Evolutionary conservation across 2,329 filamentous ascomycete genomes (phyloP).

Genomic region (Alternaria arbusti): DNA sequence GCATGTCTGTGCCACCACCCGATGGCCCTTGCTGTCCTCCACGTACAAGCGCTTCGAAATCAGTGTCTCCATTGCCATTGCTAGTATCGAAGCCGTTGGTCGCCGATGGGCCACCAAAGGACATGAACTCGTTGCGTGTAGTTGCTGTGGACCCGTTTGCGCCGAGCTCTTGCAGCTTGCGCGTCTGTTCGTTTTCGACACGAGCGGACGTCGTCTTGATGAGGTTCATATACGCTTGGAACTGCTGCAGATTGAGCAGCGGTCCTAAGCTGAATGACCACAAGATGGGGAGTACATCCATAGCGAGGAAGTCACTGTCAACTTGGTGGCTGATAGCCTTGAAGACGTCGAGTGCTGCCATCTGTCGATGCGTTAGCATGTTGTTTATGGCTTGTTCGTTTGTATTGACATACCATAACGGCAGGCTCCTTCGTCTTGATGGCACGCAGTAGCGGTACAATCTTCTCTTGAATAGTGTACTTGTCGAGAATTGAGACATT

Average conservation of each 20-base stretch:
- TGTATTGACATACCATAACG: conserved; percentile 70
- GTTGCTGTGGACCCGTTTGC: conserved; percentile 62
- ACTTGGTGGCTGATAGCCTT: conserved; percentile 80
- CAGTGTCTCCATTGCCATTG: conserved; percentile 67
- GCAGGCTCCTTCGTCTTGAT: conserved; percentile 99
- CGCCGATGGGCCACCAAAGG: conserved; percentile 62
- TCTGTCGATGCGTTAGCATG: conserved; percentile 45
- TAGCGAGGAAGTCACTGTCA: conserved; percentile 88
- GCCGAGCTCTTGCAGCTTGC: conserved; percentile 84
- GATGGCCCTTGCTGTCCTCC: conserved; percentile 62
- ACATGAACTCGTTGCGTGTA: conserved; percentile 71
- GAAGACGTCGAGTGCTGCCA: conserved; percentile 86
- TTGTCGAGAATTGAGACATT: conserved; percentile 88
- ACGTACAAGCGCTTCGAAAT: conserved; percentile 90
- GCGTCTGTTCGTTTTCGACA: conserved; percentile 87
- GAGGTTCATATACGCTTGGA: conserved; percentile 86
- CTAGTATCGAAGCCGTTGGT: conserved; percentile 65
- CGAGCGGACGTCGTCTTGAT: conserved; percentile 80
- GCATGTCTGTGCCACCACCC: conserved; percentile 45
- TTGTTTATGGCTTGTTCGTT: neutral
- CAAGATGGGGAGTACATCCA: conserved; percentile 86
- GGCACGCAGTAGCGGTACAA: conserved; percentile 84
- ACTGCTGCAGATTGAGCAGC: conserved; percentile 81
- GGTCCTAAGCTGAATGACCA: conserved; percentile 94
- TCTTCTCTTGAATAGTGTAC: conserved; percentile 97